These are phyloP conservation scores for Rutstroemia sydowiana DNA, from an alignment of 2,329 filamentous ascomycete genomes.

Conservation along the genomic window DNA sequence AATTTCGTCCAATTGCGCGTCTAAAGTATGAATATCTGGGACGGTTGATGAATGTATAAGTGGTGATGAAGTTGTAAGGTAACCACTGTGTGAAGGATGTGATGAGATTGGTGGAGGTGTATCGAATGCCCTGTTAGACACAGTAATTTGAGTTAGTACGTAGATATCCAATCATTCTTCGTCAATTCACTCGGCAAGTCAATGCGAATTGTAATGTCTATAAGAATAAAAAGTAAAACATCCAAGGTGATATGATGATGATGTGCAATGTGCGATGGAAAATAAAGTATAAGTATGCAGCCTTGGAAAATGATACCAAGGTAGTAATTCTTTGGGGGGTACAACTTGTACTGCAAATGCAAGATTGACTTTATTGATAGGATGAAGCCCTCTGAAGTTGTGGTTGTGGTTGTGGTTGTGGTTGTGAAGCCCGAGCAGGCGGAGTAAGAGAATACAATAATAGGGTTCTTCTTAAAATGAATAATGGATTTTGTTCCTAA, in stretches of 20 bases:
- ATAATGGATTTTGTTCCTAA: too few species aligned
- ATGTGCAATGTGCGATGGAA: background rate
- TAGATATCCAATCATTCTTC: background rate
- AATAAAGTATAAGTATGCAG: background rate
- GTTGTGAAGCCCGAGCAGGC: background rate
- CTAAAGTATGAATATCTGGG: conserved; percentile 31
- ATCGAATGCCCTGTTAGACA: conserved; percentile 6
- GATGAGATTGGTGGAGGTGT: conserved; percentile 40
- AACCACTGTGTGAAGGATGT: conserved; percentile 59
- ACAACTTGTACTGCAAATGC: conserved; percentile 5
- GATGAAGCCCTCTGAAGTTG: background rate
- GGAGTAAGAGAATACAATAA: background rate
- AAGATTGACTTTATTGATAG: conserved; percentile 5
- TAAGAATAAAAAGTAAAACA: background rate
- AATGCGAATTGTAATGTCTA: conserved; percentile 8
- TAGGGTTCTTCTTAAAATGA: conserved; percentile 14
- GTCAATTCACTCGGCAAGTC: conserved; percentile 5
- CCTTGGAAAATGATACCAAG: background rate
- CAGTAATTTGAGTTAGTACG: conserved; percentile 3
- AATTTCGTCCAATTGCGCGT: conserved; percentile 31
- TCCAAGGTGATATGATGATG: background rate
- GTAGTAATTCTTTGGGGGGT: background rate
- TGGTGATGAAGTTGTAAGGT: conserved; percentile 62
- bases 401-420: conserved; percentile 1
- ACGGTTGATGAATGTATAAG: conserved; percentile 52